Evolutionary conservation across 371 early-diverging fungal genomes (phyloP).

Genomic region (Mucor piriformis): DNA sequence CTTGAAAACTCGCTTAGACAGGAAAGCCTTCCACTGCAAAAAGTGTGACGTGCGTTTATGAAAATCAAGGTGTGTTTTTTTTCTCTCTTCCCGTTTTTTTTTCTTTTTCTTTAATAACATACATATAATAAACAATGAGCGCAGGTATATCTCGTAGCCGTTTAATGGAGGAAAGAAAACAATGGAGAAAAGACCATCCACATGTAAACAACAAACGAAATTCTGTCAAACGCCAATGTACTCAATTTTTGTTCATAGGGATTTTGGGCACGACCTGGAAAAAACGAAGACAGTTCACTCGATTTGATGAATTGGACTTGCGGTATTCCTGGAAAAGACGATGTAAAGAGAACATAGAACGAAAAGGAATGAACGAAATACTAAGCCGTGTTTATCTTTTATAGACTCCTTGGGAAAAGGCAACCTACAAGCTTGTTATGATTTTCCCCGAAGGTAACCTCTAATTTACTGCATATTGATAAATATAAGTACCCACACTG

Average conservation of each 20-base stretch:
- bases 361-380: neutral
- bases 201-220: too few relatives aligned
- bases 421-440: slow-evolving; percentile 91
- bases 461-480: neutral
- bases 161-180: slow-evolving; percentile 93
- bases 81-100: slow-evolving; percentile 7
- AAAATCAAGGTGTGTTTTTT: too few relatives aligned
- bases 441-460: slow-evolving; percentile 84
- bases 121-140: slow-evolving; percentile 49
- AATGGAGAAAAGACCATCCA: slow-evolving; percentile 97
- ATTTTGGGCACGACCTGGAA: slow-evolving; percentile 87
- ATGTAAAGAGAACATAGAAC: slow-evolving; percentile 34
- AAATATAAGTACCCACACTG: neutral
- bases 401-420: slow-evolving; percentile 96
- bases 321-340: slow-evolving; percentile 92
- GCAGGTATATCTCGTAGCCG: slow-evolving; percentile 79
- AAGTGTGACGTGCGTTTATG: too few relatives aligned
- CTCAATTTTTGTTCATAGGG: too few relatives aligned
- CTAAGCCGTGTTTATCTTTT: neutral
- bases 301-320: slow-evolving; percentile 92
- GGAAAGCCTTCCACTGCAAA: too few relatives aligned
- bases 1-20: too few relatives aligned
- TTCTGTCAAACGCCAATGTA: too few relatives aligned
- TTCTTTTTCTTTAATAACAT: neutral
- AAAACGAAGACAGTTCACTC: slow-evolving; percentile 77